These are phyloP conservation scores for Coemansia sp. DNA, from an alignment of 192 early-diverging fungal species.

Conservation along the genomic window DNA sequence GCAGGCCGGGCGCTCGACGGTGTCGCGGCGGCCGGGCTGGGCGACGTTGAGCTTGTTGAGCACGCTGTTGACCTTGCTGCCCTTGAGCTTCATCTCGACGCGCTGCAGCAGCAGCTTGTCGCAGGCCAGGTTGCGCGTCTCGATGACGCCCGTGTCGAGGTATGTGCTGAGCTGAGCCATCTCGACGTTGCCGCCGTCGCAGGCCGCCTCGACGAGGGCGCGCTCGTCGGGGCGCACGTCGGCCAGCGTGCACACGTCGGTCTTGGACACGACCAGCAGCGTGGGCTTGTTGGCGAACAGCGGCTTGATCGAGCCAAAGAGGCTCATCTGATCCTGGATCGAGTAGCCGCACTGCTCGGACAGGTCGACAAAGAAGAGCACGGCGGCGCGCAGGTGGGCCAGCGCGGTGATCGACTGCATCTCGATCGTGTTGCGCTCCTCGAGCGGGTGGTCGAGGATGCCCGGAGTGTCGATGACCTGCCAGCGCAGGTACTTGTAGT, in stretches of 20 bases:
- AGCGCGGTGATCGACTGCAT: slow-evolving; percentile 99
- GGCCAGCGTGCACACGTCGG: slow-evolving; percentile 82
- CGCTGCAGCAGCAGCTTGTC: slow-evolving; percentile 88
- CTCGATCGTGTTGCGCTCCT: slow-evolving; percentile 99
- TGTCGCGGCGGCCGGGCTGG: slow-evolving; percentile 82
- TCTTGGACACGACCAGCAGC: slow-evolving; percentile 94
- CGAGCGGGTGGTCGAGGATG: slow-evolving; percentile 98
- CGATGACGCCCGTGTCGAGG: slow-evolving; percentile 96
- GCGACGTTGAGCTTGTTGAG: slow-evolving; percentile 97
- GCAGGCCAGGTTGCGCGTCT: slow-evolving; percentile 91
- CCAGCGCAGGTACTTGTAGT: slow-evolving; percentile 99
- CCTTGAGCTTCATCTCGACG: slow-evolving; percentile 94
- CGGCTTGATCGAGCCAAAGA: slow-evolving; percentile 96
- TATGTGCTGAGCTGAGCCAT: slow-evolving; percentile 85
- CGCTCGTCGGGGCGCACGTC: slow-evolving; percentile 73
- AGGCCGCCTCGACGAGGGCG: slow-evolving; percentile 70
- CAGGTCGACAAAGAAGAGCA: slow-evolving; percentile 97
- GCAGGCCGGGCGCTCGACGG: slow-evolving; percentile 73
- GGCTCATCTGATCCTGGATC: slow-evolving; percentile 81
- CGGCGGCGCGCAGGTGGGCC: slow-evolving; percentile 93
- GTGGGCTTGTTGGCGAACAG: slow-evolving; percentile 98
- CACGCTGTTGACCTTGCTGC: slow-evolving; percentile 84
- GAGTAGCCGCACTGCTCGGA: slow-evolving; percentile 99
- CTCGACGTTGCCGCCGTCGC: slow-evolving; percentile 62
- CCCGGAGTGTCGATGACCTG: slow-evolving; percentile 99